A percentile compares a stretch with the other conserved stretches of the same genome.
Evolutionary conservation across 176 grass and related monocot genomes (phyloP).

Genomic region (Sorghum bicolor): Sorghum_bicolor_NCBIv3 NC_012872.2:15804001-15804500

Average conservation of each 20-base stretch:
- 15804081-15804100: background rate
- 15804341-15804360: constrained; percentile 49
- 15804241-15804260: background rate
- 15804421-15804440: constrained; percentile 56
- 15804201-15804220: background rate
- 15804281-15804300: constrained; percentile 11
- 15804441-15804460: constrained; percentile 41
- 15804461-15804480: constrained; percentile 43
- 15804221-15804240: background rate
- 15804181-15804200: background rate
- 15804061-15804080: background rate
- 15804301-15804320: constrained; percentile 34
- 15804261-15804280: constrained; percentile 28
- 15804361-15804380: constrained; percentile 51
- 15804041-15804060: background rate
- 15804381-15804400: constrained; percentile 46
- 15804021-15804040: background rate
- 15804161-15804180: background rate
- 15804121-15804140: background rate
- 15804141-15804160: background rate
- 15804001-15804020: background rate
- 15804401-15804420: constrained; percentile 42
- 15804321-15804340: constrained; percentile 61
- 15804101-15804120: too few species aligned
- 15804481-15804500: constrained; percentile 50